Evolutionary conservation across 2,329 filamentous ascomycete genomes (phyloP), one percentile per base, ranked within the genome.

Genomic region (Cladosporium sp.): DNA sequence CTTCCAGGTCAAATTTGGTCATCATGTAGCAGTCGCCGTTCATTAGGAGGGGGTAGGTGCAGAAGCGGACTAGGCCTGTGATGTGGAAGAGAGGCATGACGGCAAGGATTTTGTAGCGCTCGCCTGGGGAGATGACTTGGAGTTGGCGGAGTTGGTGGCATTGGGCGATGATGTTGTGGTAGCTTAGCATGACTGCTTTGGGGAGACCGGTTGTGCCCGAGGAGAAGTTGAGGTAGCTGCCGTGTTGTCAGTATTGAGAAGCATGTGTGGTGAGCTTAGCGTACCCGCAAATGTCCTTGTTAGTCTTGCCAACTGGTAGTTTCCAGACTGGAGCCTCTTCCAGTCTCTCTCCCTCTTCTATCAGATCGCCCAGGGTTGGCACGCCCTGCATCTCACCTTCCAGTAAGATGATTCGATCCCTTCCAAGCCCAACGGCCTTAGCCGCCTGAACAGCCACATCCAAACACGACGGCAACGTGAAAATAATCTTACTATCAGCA

Each of bases 1-100:
- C 61, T 18, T 73, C 69, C 72, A 84, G 78, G n/a, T 72, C 79
- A 66, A 85, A 86, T 8, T 72, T 63, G 0, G 80, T 78, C 2
- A 85, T 70, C 73, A 85, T 82, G 57, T 80, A 73, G 20, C 82
- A 78, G 57, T 83, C 74, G 15, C 78, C 79, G 60, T 85, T 84
- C 38, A 83, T 69, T 20, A 80, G 63, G 20, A 85, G 64, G 0
- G 82, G 81, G 0, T 85, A 70, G 61, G 84, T 79, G 57, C 85
- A 74, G 49, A 78, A 72, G 54, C 83, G 78, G 3, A 83, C 75
- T 1, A 84, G 71, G 1, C 80, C 81, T 0, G 79, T 81, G 57
- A 82, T 82, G 62, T 83, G 79, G 62, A 81, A 83, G 32, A 81
- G 69, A 0, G 80, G 80, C 30, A 83, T 69, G 3, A 80, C 77